Base-by-base conservation (phyloP, 192 early-diverging fungal genomes). In the Lobosporangium transversale region DNA sequence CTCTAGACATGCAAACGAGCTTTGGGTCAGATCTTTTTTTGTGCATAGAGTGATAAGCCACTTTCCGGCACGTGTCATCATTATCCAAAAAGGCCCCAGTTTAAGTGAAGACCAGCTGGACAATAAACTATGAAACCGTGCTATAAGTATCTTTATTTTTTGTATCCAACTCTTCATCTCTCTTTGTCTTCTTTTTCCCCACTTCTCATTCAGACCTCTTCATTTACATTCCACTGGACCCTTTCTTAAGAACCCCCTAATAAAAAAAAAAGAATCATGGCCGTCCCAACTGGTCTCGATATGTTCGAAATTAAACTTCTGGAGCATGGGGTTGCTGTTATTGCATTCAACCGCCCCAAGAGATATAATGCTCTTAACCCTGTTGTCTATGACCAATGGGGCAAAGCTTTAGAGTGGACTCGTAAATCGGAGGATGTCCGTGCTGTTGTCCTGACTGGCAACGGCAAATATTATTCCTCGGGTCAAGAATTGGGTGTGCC, bases 341-440 rank as follows among this genome's bases (percentile, higher is more conserved):
- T 92, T 58, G 58, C 83, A 11, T 89, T 90, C 56, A 90, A 89
- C 67, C 81, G 88, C 17, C 90, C 90, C 29, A 58, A 83, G 58
- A 70, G 63, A 3, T 85, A 83, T 70, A 92, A 92, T 66, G 79
- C 89, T 3, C 68, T 92, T 53, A 76, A 81, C 29, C 76, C 83
- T 20, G 81, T 81, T 45, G 82, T 80, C 7, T 90, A 89, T 58
- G 58, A 76, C 69, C 88, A 90, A 35, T 91, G 89, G 89, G 66
- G 76, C 54, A 62, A 71, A 4, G 89, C 90, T 43, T 80, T 92
- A 51, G 75, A 85, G 37, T 82, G 83, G 64, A 87, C 86, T 30
- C 81, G 81, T 23, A 49, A 37, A 3, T 62, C 59, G 2, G 76
- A 81, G 7, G 63, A 70, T 40, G 83, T 89, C n/a, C 85, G 84